These are phyloP conservation scores for Mycosphaerella arachidis DNA, from an alignment of 2,329 filamentous ascomycete genomes.

Conservation along the genomic window DNA sequence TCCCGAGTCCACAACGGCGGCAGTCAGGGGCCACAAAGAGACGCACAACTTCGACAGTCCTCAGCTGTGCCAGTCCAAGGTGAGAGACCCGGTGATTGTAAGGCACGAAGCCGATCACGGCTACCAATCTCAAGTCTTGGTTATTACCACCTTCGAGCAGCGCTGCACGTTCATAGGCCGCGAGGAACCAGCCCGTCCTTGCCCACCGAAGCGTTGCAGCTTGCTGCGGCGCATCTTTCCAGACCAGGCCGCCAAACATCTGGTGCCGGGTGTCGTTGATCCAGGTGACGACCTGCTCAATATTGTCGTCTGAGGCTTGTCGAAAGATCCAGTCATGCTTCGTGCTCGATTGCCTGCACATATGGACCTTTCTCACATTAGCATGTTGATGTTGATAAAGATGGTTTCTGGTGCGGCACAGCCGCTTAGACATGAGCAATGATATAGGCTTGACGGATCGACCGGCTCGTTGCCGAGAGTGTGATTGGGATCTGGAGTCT, in stretches of 20 bases:
- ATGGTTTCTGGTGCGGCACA: neutral
- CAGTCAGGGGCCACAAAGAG: neutral
- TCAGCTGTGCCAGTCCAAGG: neutral
- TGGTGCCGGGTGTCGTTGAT: neutral
- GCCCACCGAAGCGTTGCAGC: neutral
- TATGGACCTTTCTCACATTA: neutral
- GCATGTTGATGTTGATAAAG: neutral
- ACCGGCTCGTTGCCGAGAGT: neutral
- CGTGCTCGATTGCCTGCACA: neutral
- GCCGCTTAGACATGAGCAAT: neutral
- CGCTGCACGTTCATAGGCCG: neutral
- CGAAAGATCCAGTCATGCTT: neutral
- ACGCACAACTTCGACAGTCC: neutral
- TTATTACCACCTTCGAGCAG: neutral
- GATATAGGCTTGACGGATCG: neutral
- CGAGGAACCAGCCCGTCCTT: neutral
- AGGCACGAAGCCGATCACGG: neutral
- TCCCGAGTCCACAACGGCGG: neutral
- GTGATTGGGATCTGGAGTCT: neutral
- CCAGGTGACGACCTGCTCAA: neutral
- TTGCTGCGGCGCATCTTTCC: neutral
- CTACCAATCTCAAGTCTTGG: neutral
- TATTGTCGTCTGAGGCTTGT: neutral
- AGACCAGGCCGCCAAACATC: neutral
- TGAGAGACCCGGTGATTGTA: neutral